Conservation (phyloP, 2,329 filamentous ascomycete genomes). For the Pseudocercospora fijiensis region DNA sequence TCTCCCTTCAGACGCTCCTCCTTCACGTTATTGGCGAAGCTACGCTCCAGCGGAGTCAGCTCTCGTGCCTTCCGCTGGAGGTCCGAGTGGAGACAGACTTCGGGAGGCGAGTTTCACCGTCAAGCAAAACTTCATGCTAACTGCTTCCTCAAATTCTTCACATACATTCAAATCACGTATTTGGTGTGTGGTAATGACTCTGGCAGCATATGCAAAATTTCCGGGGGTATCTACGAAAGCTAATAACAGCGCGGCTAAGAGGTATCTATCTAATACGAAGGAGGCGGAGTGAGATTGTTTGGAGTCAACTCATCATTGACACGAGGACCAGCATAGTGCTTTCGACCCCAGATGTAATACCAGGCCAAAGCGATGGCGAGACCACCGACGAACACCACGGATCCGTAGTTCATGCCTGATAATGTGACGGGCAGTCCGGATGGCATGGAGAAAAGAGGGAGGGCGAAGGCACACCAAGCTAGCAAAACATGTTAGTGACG, state of each 20-base stretch:
- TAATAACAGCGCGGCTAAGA: neutral
- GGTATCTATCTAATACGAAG: neutral
- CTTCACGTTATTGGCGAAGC: no score
- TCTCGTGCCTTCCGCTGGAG: no score
- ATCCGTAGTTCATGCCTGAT: constrained; percentile 68
- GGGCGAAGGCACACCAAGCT: constrained; percentile 67
- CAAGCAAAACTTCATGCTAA: neutral
- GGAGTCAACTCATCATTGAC: constrained; percentile 30
- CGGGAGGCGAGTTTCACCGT: no score
- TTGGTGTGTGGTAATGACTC: neutral
- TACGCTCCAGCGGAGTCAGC: no score
- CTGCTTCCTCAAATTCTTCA: neutral
- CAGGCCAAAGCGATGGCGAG: constrained; percentile 60
- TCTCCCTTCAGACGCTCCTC: no score
- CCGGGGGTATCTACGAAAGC: neutral
- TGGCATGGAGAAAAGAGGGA: constrained; percentile 70
- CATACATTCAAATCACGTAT: neutral
- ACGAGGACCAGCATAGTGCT: constrained; percentile 62
- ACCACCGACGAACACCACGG: constrained; percentile 70
- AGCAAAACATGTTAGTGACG: constrained; percentile 12
- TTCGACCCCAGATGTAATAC: constrained; percentile 69
- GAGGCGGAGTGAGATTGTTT: neutral
- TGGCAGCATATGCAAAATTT: neutral
- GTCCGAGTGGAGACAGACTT: no score
- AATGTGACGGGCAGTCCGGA: constrained; percentile 60